Conservation (phyloP, 1,284 basidiomycete species). For the Marasmius tenuissimus region DNA sequence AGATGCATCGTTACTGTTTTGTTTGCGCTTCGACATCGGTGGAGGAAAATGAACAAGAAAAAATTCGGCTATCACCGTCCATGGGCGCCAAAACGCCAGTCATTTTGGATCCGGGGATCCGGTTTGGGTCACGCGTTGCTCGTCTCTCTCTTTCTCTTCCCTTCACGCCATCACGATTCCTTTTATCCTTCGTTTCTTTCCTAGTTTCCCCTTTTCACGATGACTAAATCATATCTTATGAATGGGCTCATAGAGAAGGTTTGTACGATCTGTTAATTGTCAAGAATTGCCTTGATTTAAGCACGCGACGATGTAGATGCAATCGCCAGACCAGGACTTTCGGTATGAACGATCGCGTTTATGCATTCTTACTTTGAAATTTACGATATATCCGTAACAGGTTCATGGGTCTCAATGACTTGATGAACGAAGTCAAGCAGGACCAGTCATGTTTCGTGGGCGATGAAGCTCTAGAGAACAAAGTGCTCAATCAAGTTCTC, state of each 20-base stretch:
- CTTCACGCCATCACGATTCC: background rate
- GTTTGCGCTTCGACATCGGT: constrained; percentile 34
- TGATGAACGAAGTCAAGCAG: constrained; percentile 83
- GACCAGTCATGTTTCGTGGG: constrained; percentile 69
- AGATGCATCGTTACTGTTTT: constrained; percentile 23
- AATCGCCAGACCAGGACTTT: constrained; percentile 82
- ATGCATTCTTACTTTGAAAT: constrained; percentile 22
- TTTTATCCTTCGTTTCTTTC: background rate
- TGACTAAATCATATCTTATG: constrained; percentile 83
- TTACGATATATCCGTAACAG: constrained; percentile 38
- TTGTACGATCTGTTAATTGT: background rate
- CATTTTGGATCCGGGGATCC: background rate
- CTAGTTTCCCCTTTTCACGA: constrained; percentile 24
- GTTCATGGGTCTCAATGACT: constrained; percentile 93
- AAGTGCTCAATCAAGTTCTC: constrained; percentile 79
- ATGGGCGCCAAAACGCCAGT: background rate
- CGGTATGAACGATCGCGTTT: constrained; percentile 43
- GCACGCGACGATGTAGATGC: constrained; percentile 56
- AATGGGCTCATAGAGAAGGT: constrained; percentile 81
- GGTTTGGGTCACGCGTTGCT: background rate
- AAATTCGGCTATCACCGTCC: constrained; percentile 16
- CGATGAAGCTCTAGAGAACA: constrained; percentile 82
- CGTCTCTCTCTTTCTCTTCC: background rate
- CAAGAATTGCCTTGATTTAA: constrained; percentile 14
- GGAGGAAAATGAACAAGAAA: constrained; percentile 12